A percentile compares a stretch with the other conserved stretches of the same genome.
Evolutionary conservation across 257 asterid genomes (phyloP).

Genomic region (Primulina tabacum): DNA sequence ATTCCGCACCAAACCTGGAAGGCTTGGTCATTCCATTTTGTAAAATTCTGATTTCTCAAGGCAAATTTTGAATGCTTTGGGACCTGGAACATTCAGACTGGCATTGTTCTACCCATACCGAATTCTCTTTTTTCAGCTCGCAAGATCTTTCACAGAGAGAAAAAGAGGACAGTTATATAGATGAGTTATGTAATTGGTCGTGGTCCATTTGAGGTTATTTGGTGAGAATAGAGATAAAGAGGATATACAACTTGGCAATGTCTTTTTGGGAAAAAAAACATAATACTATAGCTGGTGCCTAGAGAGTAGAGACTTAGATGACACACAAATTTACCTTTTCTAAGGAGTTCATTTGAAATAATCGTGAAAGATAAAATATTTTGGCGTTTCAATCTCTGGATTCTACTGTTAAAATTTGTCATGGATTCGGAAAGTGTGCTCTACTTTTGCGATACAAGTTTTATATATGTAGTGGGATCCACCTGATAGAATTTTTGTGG

Average conservation of each 20-base stretch:
- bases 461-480: not conserved
- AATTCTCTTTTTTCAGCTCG: not conserved
- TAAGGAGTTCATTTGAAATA: no score
- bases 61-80: not conserved
- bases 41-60: not conserved
- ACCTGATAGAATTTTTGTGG: not conserved
- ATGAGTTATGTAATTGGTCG: constrained; percentile 1
- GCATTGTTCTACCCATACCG: not conserved
- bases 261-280: not conserved
- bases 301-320: not conserved
- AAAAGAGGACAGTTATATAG: not conserved
- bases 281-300: not conserved
- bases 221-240: not conserved
- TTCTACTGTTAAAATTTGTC: not conserved
- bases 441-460: not conserved
- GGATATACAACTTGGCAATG: constrained; percentile 4
- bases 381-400: not conserved
- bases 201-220: not conserved
- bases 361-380: not conserved
- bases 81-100: constrained; percentile 11
- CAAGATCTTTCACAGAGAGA: not conserved
- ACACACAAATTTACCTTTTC: not conserved
- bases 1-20: not conserved
- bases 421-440: not conserved
- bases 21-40: not conserved